Evolutionary conservation across 75 land plant genomes (phyloP).

Genomic region (Sequoiadendron giganteum): DNA sequence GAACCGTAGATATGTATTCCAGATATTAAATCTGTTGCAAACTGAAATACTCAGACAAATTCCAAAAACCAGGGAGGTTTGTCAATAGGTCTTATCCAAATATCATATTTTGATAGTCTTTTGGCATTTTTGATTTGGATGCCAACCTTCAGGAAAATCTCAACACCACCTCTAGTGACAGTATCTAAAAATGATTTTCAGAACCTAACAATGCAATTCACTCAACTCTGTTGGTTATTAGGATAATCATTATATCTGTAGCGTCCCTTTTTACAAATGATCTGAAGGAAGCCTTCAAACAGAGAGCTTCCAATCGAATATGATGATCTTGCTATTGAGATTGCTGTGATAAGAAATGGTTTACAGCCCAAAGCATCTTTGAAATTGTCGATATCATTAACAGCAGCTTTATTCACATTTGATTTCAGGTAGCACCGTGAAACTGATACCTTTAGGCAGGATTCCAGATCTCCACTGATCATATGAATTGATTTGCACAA

Average conservation of each 20-base stretch:
- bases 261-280: background rate
- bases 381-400: background rate
- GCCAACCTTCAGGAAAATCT: background rate
- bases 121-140: background rate
- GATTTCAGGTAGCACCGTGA: background rate
- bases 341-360: background rate
- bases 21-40: background rate
- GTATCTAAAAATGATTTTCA: background rate
- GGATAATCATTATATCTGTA: background rate
- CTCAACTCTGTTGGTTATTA: background rate
- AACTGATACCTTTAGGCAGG: background rate
- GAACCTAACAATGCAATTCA: background rate
- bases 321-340: background rate
- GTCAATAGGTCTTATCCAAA: background rate
- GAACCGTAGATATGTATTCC: background rate
- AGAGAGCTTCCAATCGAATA: background rate
- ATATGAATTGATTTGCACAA: background rate
- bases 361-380: background rate
- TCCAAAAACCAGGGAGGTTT: background rate
- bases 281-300: background rate
- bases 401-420: background rate
- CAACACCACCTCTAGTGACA: background rate
- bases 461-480: background rate
- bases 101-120: background rate
- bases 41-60: background rate